A percentile compares a stretch with the other conserved stretches of the same genome.
These are phyloP conservation scores for Suillus paluster DNA, from an alignment of 768 basidiomycete genomes.

Conservation along the genomic window DNA sequence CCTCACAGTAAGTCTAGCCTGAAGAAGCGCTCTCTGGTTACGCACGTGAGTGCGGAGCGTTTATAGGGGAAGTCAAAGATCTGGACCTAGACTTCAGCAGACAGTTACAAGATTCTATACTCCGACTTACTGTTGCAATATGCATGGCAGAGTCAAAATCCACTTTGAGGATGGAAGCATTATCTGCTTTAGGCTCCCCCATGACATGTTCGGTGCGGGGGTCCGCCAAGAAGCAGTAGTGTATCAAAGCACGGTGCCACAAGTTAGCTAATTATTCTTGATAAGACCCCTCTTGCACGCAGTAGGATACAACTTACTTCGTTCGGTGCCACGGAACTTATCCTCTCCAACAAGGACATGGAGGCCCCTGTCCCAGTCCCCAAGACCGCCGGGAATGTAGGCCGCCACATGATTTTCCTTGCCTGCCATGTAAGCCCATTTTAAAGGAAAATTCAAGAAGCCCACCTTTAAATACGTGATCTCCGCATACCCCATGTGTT, in stretches of 20 bases:
- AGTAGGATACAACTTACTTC: constrained; percentile 38
- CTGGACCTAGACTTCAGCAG: constrained; percentile 11
- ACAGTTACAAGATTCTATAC: too few species aligned
- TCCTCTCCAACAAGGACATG: constrained; percentile 53
- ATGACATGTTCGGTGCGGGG: constrained; percentile 45
- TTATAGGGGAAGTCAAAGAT: constrained; percentile 32
- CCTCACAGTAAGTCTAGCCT: constrained; percentile 24
- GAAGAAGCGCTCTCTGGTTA: constrained; percentile 28
- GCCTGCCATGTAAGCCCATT: background rate
- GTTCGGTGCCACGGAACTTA: constrained; percentile 46
- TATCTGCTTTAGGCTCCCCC: constrained; percentile 46
- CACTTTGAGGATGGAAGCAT: constrained; percentile 33
- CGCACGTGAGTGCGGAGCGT: constrained; percentile 19
- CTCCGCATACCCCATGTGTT: constrained; percentile 48
- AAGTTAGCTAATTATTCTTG: constrained; percentile 14
- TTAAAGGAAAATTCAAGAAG: background rate
- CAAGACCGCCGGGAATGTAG: constrained; percentile 30
- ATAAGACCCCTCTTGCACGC: background rate
- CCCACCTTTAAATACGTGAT: constrained; percentile 51
- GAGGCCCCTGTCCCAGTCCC: constrained; percentile 41
- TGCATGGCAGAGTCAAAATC: constrained; percentile 23
- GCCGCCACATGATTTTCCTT: constrained; percentile 26
- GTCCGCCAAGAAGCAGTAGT: constrained; percentile 49
- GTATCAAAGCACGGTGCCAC: constrained; percentile 37
- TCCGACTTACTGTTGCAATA: constrained; percentile 19